Evolutionary conservation across 2,329 filamentous ascomycete genomes (phyloP).

Genomic region (Arthrinium phaeospermum): DNA sequence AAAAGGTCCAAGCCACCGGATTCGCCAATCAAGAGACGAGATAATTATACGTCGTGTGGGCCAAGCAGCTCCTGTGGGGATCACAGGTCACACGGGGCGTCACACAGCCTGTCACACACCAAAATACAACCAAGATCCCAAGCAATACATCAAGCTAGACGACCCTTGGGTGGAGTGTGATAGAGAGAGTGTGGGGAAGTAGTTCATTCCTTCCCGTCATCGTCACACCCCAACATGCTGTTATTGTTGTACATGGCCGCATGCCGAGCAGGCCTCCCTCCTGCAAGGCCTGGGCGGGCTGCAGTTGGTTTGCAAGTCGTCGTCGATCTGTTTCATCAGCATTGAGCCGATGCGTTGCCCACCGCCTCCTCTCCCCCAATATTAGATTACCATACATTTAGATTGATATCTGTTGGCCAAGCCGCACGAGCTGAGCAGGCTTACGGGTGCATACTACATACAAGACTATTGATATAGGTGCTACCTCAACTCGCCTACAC

Average conservation of each 20-base stretch:
- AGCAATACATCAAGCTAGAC: background rate
- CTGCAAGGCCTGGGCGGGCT: background rate
- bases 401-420: background rate
- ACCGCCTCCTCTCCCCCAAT: background rate
- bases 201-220: slow-evolving; percentile 8
- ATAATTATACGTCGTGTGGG: background rate
- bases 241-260: background rate
- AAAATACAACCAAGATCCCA: background rate
- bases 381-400: slow-evolving; percentile 12
- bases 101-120: background rate
- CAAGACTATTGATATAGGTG: slow-evolving; percentile 2
- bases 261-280: background rate
- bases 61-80: background rate
- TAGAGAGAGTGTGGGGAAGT: slow-evolving; percentile 1
- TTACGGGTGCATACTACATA: background rate
- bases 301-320: slow-evolving; percentile 18
- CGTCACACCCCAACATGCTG: background rate
- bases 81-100: background rate
- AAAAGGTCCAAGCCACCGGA: background rate
- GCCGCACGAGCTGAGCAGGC: background rate
- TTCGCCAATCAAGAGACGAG: background rate
- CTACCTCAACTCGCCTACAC: background rate
- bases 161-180: background rate
- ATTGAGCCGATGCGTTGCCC: background rate
- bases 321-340: slow-evolving; percentile 18